A percentile compares a stretch with the other conserved stretches of the same genome.
Evolutionary conservation across 371 early-diverging fungal species (phyloP).

Genomic region (Mucor velutinosus): DNA sequence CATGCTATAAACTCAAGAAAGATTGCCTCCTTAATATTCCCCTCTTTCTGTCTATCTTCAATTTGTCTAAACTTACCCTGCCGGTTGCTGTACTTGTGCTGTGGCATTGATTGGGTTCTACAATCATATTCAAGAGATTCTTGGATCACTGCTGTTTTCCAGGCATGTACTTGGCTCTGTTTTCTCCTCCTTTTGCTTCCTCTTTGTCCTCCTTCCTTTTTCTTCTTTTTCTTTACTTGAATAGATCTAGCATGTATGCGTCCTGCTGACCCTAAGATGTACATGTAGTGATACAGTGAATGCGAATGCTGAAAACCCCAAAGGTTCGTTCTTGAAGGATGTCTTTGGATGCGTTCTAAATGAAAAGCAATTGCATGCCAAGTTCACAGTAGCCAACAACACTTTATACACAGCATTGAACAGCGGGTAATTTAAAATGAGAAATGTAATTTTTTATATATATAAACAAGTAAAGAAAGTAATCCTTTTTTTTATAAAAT

Average conservation of each 20-base stretch:
- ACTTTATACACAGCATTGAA: too few relatives aligned
- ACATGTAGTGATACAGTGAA: too few relatives aligned
- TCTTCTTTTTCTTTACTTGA: background rate
- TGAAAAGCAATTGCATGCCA: background rate
- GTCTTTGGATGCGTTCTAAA: background rate
- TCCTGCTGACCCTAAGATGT: background rate
- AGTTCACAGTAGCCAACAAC: too few relatives aligned
- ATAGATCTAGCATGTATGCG: background rate
- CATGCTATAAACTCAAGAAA: background rate
- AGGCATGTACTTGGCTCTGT: background rate
- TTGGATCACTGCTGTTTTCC: background rate
- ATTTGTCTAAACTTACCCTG: background rate
- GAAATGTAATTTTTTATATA: background rate
- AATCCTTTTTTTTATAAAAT: background rate
- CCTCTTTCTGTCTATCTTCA: background rate
- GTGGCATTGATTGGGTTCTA: background rate
- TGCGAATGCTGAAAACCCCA: background rate
- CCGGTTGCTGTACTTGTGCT: background rate
- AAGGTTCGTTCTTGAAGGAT: background rate
- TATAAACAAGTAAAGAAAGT: constrained; percentile 12
- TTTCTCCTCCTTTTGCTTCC: background rate
- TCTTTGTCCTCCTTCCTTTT: background rate
- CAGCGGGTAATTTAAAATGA: background rate
- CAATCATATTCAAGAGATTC: background rate
- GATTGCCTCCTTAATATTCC: background rate